phyloP scores from a whole-genome alignment of 2,329 filamentous ascomycete species.

The Aspergillus felis region DNA sequence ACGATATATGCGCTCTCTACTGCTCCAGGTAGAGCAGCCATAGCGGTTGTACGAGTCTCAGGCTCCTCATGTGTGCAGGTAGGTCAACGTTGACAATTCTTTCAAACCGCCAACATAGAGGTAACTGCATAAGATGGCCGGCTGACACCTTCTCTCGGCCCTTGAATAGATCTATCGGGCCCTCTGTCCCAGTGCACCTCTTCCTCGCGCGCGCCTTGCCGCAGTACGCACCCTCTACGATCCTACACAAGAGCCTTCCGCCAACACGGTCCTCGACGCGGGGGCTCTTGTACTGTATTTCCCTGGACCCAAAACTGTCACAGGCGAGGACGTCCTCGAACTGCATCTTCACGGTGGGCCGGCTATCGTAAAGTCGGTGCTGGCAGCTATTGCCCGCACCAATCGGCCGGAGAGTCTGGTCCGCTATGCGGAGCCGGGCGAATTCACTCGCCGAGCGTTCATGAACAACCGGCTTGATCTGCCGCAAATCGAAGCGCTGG shows the following conservation, averaged over 20 bases:
- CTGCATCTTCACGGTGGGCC: constrained; percentile 90
- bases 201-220: constrained; percentile 61
- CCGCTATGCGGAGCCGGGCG: constrained; percentile 88
- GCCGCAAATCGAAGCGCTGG: constrained; percentile 69
- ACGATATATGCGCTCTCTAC: constrained; percentile 95
- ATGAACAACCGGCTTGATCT: constrained; percentile 80
- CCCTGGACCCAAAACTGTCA: constrained; percentile 74
- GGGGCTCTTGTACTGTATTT: constrained; percentile 80
- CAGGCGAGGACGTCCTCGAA: constrained; percentile 88
- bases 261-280: constrained; percentile 61
- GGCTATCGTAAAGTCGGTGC: constrained; percentile 81
- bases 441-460: constrained; percentile 92
- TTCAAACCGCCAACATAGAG: neutral
- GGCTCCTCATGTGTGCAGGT: constrained; percentile 70
- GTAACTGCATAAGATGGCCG: too few relatives aligned
- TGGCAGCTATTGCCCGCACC: constrained; percentile 65
- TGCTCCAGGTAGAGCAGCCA: constrained; percentile 77
- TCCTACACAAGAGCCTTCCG: constrained; percentile 40
- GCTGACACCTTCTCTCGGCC: neutral
- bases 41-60: constrained; percentile 84
- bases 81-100: constrained; percentile 18
- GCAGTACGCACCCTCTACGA: constrained; percentile 70
- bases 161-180: constrained; percentile 58
- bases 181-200: constrained; percentile 54
- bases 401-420: constrained; percentile 41